phyloP scores from a whole-genome alignment of 2,329 filamentous ascomycete species.

The Scopulariopsis brevicaulis region DNA sequence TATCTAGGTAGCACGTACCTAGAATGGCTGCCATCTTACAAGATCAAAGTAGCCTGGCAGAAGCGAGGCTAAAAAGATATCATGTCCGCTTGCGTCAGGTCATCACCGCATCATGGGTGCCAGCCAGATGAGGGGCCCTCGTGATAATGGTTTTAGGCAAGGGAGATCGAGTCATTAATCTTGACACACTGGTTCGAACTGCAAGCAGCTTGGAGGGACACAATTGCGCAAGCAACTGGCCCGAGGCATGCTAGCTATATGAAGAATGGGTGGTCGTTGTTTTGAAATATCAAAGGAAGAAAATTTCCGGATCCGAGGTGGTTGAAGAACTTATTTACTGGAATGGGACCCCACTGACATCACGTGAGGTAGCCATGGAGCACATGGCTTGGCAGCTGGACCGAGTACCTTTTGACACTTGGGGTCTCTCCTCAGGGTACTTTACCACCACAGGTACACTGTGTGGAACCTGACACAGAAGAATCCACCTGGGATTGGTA shows the following conservation, averaged over 20 bases:
- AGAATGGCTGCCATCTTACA: background rate
- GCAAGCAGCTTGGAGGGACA: slow-evolving; percentile 31
- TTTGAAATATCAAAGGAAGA: slow-evolving; percentile 16
- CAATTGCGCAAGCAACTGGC: slow-evolving; percentile 6
- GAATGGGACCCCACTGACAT: background rate
- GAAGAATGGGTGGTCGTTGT: slow-evolving; percentile 34
- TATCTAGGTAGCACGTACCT: background rate
- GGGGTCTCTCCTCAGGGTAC: background rate
- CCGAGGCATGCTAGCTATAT: slow-evolving; percentile 22
- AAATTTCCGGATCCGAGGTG: slow-evolving; percentile 1
- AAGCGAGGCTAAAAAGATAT: slow-evolving; percentile 15
- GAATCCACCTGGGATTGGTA: background rate
- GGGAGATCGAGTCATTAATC: slow-evolving; percentile 37
- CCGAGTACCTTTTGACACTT: background rate
- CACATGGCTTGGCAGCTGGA: background rate
- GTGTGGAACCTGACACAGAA: background rate
- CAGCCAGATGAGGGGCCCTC: slow-evolving; percentile 53
- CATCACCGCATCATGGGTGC: slow-evolving; percentile 56
- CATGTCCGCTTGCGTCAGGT: slow-evolving; percentile 28
- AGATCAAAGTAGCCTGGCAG: background rate
- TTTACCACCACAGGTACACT: background rate
- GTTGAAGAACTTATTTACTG: background rate
- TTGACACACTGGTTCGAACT: slow-evolving; percentile 41
- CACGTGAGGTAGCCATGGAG: slow-evolving; percentile 1
- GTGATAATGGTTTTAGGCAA: slow-evolving; percentile 60